Percentiles rank a stretch among this genome's conserved stretches.
Conservation (phyloP, 2,329 filamentous ascomycete genomes). For the Clarireedia monteithiana region DNA sequence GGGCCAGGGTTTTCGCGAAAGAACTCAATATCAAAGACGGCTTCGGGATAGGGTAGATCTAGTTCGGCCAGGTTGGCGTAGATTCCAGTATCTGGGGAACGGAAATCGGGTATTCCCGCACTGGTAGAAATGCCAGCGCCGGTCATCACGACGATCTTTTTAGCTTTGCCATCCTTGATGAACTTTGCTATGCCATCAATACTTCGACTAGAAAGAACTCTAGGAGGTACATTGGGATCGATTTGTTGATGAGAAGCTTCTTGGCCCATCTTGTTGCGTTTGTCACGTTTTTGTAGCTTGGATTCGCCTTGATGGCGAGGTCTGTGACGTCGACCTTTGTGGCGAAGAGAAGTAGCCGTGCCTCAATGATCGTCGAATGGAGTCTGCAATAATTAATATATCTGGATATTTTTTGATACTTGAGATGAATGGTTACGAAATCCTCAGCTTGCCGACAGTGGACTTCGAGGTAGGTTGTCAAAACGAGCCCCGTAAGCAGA, state of each 20-base stretch:
- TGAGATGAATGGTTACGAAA: too few species aligned
- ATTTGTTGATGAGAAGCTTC: slow-evolving; percentile 62
- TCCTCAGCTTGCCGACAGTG: too few species aligned
- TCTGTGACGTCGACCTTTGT: too few species aligned
- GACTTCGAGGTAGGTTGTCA: too few species aligned
- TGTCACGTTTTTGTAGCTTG: neutral
- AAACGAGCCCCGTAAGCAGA: too few species aligned
- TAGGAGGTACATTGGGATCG: slow-evolving; percentile 52
- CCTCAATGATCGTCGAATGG: too few species aligned
- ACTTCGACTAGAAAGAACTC: slow-evolving; percentile 59
- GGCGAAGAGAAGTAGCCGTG: too few species aligned
- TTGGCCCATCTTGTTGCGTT: slow-evolving; percentile 67
- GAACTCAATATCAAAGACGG: slow-evolving; percentile 88
- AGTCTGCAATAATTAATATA: too few species aligned
- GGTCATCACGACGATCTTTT: slow-evolving; percentile 77
- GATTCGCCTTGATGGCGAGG: neutral
- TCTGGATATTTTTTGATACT: too few species aligned
- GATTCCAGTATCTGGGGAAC: slow-evolving; percentile 85
- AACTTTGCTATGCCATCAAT: slow-evolving; percentile 71
- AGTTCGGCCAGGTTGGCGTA: slow-evolving; percentile 87
- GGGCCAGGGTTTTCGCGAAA: slow-evolving; percentile 78
- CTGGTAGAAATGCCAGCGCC: slow-evolving; percentile 83
- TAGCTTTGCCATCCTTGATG: slow-evolving; percentile 61
- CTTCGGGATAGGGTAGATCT: slow-evolving; percentile 81
- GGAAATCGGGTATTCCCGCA: slow-evolving; percentile 81